These are phyloP conservation scores for Leccinum subrobustum DNA, from an alignment of 1,284 basidiomycete genomes.

Conservation along the genomic window DNA sequence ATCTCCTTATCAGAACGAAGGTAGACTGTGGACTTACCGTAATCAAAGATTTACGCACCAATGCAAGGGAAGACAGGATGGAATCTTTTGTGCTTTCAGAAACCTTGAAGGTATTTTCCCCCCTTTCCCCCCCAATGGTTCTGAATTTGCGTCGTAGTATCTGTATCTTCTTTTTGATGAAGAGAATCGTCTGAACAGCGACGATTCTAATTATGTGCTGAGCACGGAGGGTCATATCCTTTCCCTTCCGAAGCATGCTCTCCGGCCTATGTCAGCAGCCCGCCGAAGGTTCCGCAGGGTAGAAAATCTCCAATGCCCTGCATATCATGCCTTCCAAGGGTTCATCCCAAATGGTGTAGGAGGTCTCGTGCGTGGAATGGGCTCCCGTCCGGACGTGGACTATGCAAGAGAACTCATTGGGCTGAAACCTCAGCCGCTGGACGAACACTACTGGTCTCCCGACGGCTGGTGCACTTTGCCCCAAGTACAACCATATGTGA, in stretches of 20 bases:
- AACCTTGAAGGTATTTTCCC: slow-evolving; percentile 70
- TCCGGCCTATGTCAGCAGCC: slow-evolving; percentile 54
- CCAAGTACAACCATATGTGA: slow-evolving; percentile 70
- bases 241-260: slow-evolving; percentile 52
- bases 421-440: slow-evolving; percentile 45
- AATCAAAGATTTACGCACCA: slow-evolving; percentile 77
- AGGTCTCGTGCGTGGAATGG: slow-evolving; percentile 64
- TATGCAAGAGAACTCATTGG: slow-evolving; percentile 73
- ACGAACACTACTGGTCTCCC: slow-evolving; percentile 58
- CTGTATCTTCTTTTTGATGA: slow-evolving; percentile 91
- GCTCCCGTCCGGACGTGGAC: slow-evolving; percentile 70
- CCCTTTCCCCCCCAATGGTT: not conserved
- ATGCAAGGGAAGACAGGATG: slow-evolving; percentile 86
- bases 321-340: slow-evolving; percentile 51
- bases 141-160: slow-evolving; percentile 53
- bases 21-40: slow-evolving; percentile 85
- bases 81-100: slow-evolving; percentile 91
- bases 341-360: slow-evolving; percentile 34
- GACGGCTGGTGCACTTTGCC: slow-evolving; percentile 76
- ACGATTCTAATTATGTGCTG: slow-evolving; percentile 82
- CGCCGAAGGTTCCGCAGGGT: slow-evolving; percentile 62
- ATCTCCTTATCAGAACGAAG: slow-evolving; percentile 71
- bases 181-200: slow-evolving; percentile 67
- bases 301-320: slow-evolving; percentile 73
- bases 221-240: slow-evolving; percentile 95